Conservation (phyloP, 352 stramenopile genomes). For the Pythium periplocum region DNA sequence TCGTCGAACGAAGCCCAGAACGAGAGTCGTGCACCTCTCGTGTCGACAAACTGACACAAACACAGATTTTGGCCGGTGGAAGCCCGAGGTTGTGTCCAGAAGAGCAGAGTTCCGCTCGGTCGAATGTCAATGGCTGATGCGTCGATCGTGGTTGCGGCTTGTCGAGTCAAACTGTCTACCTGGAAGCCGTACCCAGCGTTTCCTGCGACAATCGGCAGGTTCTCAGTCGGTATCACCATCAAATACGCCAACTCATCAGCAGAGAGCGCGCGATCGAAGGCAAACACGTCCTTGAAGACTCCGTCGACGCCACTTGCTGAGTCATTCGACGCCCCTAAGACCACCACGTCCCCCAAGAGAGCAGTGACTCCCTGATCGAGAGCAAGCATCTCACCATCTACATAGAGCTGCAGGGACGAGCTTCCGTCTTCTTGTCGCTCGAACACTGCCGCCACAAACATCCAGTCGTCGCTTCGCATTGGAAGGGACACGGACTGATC, state of each 20-base stretch:
- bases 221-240: conserved; percentile 16
- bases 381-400: conserved; percentile 12
- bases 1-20: background rate
- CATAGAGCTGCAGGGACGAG: conserved; percentile 13
- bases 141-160: conserved; percentile 6
- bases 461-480: conserved; percentile 24
- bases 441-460: conserved; percentile 39
- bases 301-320: conserved; percentile 24
- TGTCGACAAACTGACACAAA: no score
- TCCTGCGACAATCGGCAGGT: conserved; percentile 14
- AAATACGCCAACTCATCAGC: conserved; percentile 34
- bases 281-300: conserved; percentile 35
- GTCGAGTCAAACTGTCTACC: background rate
- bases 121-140: no score
- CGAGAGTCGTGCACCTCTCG: background rate
- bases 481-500: conserved; percentile 3
- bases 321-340: conserved; percentile 15
- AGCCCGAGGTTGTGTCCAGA: no score
- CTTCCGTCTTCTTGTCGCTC: background rate
- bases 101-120: no score
- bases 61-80: no score
- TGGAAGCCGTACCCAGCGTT: conserved; percentile 24
- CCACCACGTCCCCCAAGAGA: background rate
- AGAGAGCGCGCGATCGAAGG: conserved; percentile 33
- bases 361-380: background rate